A percentile compares a stretch with the other conserved stretches of the same genome.
These are phyloP conservation scores for Parachaetomium inaequale DNA, from an alignment of 495 filamentous ascomycete species.

Conservation along the genomic window DNA sequence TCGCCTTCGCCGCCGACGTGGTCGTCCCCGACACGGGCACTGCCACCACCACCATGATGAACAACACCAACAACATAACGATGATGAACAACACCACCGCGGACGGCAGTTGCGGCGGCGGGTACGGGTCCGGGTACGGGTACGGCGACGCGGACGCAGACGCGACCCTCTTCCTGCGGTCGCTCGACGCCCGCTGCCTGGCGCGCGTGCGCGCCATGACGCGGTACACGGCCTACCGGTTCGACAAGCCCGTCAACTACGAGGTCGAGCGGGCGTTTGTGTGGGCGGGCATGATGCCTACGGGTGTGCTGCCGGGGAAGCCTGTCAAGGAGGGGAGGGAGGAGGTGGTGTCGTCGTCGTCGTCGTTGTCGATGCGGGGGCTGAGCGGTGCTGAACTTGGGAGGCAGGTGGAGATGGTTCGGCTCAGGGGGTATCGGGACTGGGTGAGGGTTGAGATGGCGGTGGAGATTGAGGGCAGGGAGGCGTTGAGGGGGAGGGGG, in stretches of 20 bases:
- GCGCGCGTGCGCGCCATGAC: constrained; percentile 2
- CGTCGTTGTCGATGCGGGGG: constrained; percentile 2
- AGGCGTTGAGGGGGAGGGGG: not conserved
- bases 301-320: not conserved
- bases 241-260: constrained; percentile 1
- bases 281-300: constrained; percentile 2
- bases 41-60: too few relatives aligned
- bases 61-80: not conserved
- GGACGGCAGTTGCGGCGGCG: too few relatives aligned
- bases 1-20: not conserved
- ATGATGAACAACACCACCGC: not conserved
- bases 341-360: not conserved
- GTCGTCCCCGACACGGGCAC: not conserved
- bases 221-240: constrained; percentile 2
- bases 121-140: too few relatives aligned
- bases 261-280: constrained; percentile 15
- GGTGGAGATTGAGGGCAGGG: constrained; percentile 13
- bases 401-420: constrained; percentile 6
- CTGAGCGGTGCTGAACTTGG: constrained; percentile 2
- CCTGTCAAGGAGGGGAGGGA: too few relatives aligned
- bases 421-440: constrained; percentile 4
- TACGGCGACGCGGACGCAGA: not conserved
- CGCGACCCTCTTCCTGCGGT: constrained; percentile 10
- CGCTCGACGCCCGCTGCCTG: constrained; percentile 5
- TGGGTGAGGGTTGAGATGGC: constrained; percentile 14